Conservation (phyloP, 1,284 basidiomycete genomes). For the Wallemia ichthyophaga region DNA sequence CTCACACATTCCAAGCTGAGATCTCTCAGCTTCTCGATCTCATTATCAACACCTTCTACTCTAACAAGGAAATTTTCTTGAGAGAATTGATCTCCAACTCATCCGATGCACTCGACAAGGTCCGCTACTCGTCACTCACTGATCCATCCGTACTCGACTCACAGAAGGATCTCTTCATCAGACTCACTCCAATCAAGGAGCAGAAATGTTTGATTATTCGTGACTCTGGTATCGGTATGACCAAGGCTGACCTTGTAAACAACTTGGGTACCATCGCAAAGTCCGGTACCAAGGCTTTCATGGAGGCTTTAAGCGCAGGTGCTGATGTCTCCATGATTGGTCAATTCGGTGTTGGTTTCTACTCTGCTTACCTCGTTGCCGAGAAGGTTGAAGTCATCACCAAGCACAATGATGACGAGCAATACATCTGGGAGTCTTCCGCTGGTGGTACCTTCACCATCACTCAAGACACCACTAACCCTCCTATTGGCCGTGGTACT, state of each 20-base stretch:
- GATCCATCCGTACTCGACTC: constrained; percentile 60
- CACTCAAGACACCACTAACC: constrained; percentile 68
- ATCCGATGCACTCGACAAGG: constrained; percentile 91
- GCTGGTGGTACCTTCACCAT: constrained; percentile 99
- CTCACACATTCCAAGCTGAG: constrained; percentile 50
- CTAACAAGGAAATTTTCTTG: constrained; percentile 95
- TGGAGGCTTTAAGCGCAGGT: constrained; percentile 67
- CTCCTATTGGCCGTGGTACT: constrained; percentile 73
- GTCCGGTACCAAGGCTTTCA: constrained; percentile 70
- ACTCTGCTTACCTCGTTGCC: constrained; percentile 96
- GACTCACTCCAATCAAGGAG: constrained; percentile 29
- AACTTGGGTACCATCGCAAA: constrained; percentile 99
- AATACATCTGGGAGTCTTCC: constrained; percentile 99
- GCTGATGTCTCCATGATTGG: constrained; percentile 62
- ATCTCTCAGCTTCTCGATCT: constrained; percentile 44
- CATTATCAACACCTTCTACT: constrained; percentile 72
- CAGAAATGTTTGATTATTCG: constrained; percentile 73
- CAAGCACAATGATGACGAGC: constrained; percentile 99
- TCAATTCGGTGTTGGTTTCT: constrained; percentile 41
- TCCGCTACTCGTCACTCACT: constrained; percentile 74
- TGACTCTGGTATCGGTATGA: constrained; percentile 96
- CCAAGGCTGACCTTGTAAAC: constrained; percentile 92
- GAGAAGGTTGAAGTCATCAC: constrained; percentile 95
- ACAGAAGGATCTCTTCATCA: constrained; percentile 24
- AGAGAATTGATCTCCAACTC: constrained; percentile 74